Conservation (phyloP, 331 rosid genomes). For the Pyrus hybrid region DNA sequence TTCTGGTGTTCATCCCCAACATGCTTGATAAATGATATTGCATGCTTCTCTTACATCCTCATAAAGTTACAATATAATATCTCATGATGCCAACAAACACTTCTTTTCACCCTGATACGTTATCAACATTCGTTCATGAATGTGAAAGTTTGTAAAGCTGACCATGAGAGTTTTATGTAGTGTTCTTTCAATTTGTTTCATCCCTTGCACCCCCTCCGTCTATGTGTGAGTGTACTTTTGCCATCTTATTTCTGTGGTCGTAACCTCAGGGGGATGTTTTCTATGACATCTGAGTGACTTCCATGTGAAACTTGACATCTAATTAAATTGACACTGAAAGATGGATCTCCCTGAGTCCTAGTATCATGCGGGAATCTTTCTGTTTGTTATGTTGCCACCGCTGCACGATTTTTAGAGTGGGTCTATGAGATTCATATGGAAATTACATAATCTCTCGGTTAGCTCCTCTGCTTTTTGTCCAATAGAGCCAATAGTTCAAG, state of each 20-base stretch:
- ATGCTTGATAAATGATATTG: not conserved
- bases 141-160: not conserved
- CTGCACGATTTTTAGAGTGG: too few relatives aligned
- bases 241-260: not conserved
- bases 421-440: too few relatives aligned
- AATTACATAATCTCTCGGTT: too few relatives aligned
- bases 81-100: not conserved
- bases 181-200: not conserved
- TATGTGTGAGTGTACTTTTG: not conserved
- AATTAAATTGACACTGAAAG: too few relatives aligned
- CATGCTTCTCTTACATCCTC: not conserved
- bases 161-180: not conserved
- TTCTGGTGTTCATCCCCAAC: not conserved
- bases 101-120: not conserved
- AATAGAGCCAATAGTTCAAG: too few relatives aligned
- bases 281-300: not conserved
- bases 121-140: not conserved
- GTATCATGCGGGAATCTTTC: too few relatives aligned
- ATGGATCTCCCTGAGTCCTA: too few relatives aligned
- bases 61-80: not conserved
- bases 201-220: not conserved
- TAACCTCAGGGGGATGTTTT: not conserved
- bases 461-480: too few relatives aligned
- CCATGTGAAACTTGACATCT: too few relatives aligned
- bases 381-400: too few relatives aligned